Base-by-base conservation (phyloP, 2,329 filamentous ascomycete species). In the Colletotrichum zoysiae region DNA sequence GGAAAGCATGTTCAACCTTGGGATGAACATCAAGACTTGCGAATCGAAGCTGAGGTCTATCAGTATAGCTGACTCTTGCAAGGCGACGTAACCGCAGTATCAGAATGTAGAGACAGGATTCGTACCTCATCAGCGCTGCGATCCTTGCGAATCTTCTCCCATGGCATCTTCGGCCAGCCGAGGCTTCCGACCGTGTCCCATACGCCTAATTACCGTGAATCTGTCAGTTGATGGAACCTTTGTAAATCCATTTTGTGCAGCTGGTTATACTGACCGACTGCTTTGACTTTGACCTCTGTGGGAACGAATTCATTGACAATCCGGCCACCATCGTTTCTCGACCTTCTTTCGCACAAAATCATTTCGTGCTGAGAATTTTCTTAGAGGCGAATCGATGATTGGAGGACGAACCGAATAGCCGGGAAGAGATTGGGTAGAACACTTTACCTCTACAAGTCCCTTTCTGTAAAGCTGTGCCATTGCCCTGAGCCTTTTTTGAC, bases 1-100 rank as follows among this genome's bases (percentile, higher is more conserved):
- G 87, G 72, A 88, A 89, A 1, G 87, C 87, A 70, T 88, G 84
- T 50, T 87, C 83, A 5, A 88, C 79, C n/a, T 78, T 77, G 73
- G 56, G 40, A 18, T 77, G 71, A 12, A 77, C 71, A 18, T 71
- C 59, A 20, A 65, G 23, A 56, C 78, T 72, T 62, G 74, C 61
- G 30, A 73, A 74, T 6, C 73, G 74, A 7, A 74, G 64, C 74
- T 74, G 40, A 4, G 9, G 2, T 3, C 3, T 38, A 51, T 53
- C 5, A 63, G 23, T n/a, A 26, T 44, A 8, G 2, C 20, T 3
- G 11, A 23, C 5, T 5, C 6, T 5, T 20, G 6, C 9, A 3
- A 7, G 4, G 9, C 30, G 2, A 42, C 0, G 3, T 12, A 3
- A 16, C 42, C 2, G 2, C 5, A 30, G 33, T 2, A 5, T 5